A percentile compares a stretch with the other conserved stretches of the same genome.
Evolutionary conservation across 2,329 filamentous ascomycete species (phyloP).

Genomic region (Ophiostoma ips): DNA sequence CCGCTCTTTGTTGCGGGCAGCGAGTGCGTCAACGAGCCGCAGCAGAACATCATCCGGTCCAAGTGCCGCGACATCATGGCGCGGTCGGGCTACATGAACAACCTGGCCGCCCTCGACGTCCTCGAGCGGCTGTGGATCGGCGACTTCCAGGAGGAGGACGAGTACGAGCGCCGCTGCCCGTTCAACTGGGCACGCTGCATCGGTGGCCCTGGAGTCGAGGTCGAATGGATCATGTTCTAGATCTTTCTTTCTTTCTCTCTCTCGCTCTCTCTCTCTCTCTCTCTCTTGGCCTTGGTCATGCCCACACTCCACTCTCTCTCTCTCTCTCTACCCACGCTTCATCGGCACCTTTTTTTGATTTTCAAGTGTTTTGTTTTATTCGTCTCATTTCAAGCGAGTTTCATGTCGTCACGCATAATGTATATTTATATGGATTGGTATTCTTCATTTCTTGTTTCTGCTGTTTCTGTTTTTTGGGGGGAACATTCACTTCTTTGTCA

Average conservation of each 20-base stretch:
- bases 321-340: background rate
- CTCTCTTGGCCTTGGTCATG: too few relatives aligned
- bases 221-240: constrained; percentile 55
- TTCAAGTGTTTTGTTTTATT: background rate
- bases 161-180: constrained; percentile 27
- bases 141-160: constrained; percentile 29
- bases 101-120: constrained; percentile 71
- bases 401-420: background rate
- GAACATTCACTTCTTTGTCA: too few relatives aligned
- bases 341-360: background rate
- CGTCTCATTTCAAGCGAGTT: background rate
- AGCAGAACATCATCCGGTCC: constrained; percentile 64
- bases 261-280: background rate
- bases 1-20: constrained; percentile 82
- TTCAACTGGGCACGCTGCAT: constrained; percentile 47
- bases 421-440: background rate
- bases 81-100: constrained; percentile 87
- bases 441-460: background rate
- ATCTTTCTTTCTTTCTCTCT: too few relatives aligned
- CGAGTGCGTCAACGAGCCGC: constrained; percentile 70
- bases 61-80: constrained; percentile 78
- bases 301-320: background rate
- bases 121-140: constrained; percentile 71
- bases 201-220: constrained; percentile 39
- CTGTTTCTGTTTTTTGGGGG: too few relatives aligned